Base-by-base conservation (phyloP, 176 grass and related monocot genomes). In the Triticum aestivum region DNA sequence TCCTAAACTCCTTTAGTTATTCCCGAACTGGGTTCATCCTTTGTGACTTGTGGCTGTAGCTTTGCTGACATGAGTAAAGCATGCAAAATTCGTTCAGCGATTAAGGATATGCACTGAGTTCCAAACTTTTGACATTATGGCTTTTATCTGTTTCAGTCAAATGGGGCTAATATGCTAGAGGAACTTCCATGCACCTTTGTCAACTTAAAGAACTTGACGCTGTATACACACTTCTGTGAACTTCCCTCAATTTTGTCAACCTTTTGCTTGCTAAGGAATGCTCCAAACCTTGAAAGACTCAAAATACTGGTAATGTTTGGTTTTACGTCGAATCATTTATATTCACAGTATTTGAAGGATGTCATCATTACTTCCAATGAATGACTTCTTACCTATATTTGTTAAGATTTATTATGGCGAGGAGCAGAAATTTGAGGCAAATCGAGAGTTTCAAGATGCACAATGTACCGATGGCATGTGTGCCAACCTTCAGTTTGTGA, bases 111-210 rank as follows among this genome's bases (percentile, higher is more conserved):
- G 65, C 3, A 2, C 15, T 34, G 29, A 34, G 29, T 67, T 67
- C 14, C 29, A 34, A 67, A 18, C 49, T 18, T 34, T 17, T 67
- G 27, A 67, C 65, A 67, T 17, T 67, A 67, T 34, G 29, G 7
- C 12, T 67, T 67, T 67, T 33, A 67, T 67, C 13, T 34, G 65
- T 67, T 67, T 67, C 29, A 67, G 65, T 15, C 32, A 27, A 33
- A 67, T 67, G 65, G 65, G 13, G 29, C 29, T 34, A 67, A 67
- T 67, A 69, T 61, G 44, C 11, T 79, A 68, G 51, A 75, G 38
- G 44, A 49, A 61, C 84, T 61, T 86, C 37, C 75, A 79, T 86
- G 65, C 65, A 79, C 65, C 65, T 86, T 79, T 79, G 18, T 51
- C 37, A 86, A 71, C 51, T 72, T 86, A 27, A 86, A 79, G 37